Conservation (phyloP, 177 flowering plant species). For the Vitis hybrid region DNA sequence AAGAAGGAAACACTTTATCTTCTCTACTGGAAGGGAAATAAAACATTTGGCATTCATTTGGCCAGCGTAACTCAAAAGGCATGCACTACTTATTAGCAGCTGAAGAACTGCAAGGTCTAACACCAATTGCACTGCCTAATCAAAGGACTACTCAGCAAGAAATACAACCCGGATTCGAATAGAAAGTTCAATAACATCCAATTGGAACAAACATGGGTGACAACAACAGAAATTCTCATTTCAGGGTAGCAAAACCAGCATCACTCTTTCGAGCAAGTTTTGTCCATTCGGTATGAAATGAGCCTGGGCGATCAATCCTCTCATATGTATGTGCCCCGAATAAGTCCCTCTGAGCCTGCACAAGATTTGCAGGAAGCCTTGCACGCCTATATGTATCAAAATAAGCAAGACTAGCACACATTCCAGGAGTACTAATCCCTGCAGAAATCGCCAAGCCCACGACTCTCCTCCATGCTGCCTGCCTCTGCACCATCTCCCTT, state of each 20-base stretch:
- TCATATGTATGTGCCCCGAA: slow-evolving; percentile 59
- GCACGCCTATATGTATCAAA: slow-evolving; percentile 53
- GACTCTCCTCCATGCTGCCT: slow-evolving; percentile 54
- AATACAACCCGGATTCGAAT: background rate
- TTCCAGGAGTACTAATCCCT: slow-evolving; percentile 53
- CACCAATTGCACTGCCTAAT: no score
- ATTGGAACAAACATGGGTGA: slow-evolving; percentile 5
- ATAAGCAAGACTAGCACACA: slow-evolving; percentile 54
- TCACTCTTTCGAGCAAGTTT: slow-evolving; percentile 37
- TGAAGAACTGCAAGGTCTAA: no score
- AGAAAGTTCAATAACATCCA: slow-evolving; percentile 3
- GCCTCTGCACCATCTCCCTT: slow-evolving; percentile 52
- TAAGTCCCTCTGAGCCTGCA: slow-evolving; percentile 57
- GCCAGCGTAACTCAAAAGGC: background rate
- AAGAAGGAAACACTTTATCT: background rate
- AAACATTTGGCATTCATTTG: background rate
- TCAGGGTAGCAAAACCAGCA: slow-evolving; percentile 28
- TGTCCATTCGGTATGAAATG: slow-evolving; percentile 52
- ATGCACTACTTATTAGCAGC: no score
- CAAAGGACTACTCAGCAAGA: no score
- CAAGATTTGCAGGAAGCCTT: slow-evolving; percentile 50
- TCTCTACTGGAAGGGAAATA: background rate
- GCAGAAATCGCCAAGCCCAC: slow-evolving; percentile 46
- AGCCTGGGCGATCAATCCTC: slow-evolving; percentile 46
- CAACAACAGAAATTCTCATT: slow-evolving; percentile 14